These are phyloP conservation scores for Chenopodium formosanum DNA, from an alignment of 148 eudicot genomes.

Conservation along the genomic window DNA sequence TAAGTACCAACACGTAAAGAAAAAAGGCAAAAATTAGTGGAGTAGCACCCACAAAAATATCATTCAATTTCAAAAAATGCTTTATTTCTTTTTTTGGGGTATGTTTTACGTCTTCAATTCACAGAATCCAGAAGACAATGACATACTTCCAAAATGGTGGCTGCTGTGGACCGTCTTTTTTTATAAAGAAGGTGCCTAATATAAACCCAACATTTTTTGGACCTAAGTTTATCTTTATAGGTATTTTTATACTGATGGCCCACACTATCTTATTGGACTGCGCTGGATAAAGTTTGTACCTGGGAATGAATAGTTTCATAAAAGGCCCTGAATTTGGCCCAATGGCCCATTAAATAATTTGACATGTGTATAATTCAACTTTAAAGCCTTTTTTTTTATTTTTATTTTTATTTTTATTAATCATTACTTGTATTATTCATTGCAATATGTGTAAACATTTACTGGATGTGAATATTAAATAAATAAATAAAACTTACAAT, in stretches of 20 bases:
- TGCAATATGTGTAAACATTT: no score
- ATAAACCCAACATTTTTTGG: not conserved
- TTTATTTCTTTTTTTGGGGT: not conserved
- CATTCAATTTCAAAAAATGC: not conserved
- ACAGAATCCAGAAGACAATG: conserved; percentile 10
- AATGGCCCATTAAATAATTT: not conserved
- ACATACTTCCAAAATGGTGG: conserved; percentile 8
- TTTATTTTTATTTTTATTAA: no score
- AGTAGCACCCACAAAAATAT: not conserved
- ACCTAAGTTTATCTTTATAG: not conserved
- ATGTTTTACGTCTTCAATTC: conserved; percentile 3
- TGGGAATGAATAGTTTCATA: not conserved
- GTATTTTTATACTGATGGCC: not conserved
- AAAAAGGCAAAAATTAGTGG: not conserved
- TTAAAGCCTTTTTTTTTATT: no score
- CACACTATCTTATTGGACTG: not conserved
- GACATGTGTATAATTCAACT: no score
- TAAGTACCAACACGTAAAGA: not conserved
- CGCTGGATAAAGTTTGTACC: not conserved
- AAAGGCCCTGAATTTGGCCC: not conserved
- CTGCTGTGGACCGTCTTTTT: not conserved
- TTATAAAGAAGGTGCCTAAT: no score
- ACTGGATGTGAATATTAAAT: no score
- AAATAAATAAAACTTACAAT: no score
- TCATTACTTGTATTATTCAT: no score